Base-by-base conservation (phyloP, 306 rosid genomes). In the Rubus parviflorus region DNA sequence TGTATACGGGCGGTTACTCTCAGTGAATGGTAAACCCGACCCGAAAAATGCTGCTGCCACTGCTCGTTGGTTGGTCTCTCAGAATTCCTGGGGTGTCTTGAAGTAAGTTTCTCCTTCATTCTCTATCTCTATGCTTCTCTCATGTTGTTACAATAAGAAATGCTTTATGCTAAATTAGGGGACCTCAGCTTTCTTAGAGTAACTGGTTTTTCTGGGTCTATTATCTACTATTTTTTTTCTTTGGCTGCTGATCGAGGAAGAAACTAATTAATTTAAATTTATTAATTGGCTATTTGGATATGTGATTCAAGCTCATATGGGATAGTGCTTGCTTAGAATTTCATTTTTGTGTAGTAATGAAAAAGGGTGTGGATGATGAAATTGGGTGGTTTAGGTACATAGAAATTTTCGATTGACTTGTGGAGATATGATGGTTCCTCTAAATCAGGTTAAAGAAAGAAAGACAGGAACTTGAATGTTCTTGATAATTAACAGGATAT, bases 61-160 rank as follows among this genome's bases (percentile, higher is more conserved):
- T 42, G 96, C 98, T 79, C 98, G 96, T 38, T 91, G 98, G 97
- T 79, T 94, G 80, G 85, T 88, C 77, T 81, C 96, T 51, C 85
- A 79, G 76, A 94, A 87, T 81, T 83, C 77, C 54, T 94, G 93
- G 98, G 98, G 96, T 10, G 93, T 87, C 85, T 75, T 91, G 72
- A 91, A 85, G 98, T 90, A 86, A 17, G 7, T 45, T 51, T 78
- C 2, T 9, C 62, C 71, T 17, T 60, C 84, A 42, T 58, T 48
- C 72, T 52, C 67, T 80, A 30, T 37, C 23, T 68, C 12, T 23
- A 19, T 46, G 48, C 58, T 16, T 22, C n/a, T 48, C n/a, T 17
- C 20, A 40, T 43, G 13, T 83, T 30, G 10, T 53, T 2, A 20
- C 54, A 6, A 13, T 70, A 13, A 23, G 54, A 23, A 13, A 11